Evolutionary conservation across 2,329 filamentous ascomycete species (phyloP), one percentile per base, ranked within the genome.

Genomic region (Pestalotiopsis sp.): DNA sequence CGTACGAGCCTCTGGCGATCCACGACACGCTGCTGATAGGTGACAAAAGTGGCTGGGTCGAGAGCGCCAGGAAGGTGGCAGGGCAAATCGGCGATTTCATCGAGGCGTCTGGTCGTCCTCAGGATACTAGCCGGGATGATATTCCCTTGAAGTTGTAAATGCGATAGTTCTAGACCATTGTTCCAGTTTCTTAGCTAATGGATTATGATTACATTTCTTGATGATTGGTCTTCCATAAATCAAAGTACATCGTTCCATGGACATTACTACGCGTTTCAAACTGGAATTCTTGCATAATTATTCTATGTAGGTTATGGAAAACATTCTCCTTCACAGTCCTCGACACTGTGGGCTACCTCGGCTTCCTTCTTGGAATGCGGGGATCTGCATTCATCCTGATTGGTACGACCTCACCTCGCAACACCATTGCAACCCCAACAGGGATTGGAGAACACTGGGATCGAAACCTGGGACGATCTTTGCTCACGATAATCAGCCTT

Each of bases 1-100:
- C 83, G 70, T 75, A 83, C 3, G 82, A 83, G 71, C 71, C 79
- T 62, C 69, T 75, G 11, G 82, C 78, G 4, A 80, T 80, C 23
- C 85, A 87, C 72, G 86, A 87, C 74, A 81, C 85, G 6, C 68
- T 85, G 20, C 64, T 83, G 1, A 2, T 83, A 1, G 84, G 81
- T 0, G 69, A 76, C 20, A 17, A 78, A 1, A 25, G 84, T 2
- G 85, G 84, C 0, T 87, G 84, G 69, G 73, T 80, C 63, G 75
- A 80, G 58, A 78, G 75, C 67, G 70, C 73, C 13, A 36, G 67
- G 14, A 68, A 62, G 6, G 75, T 76, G 45, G 75, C 73, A 27
- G 59, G 64, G 20, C 71, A 63, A 31, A 71, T 76, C 25, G 73
- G 76, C 4, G 72, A 58, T 11, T 78, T 77, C 57, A 68, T 77